phyloP scores from a whole-genome alignment of 2,329 filamentous ascomycete species.

The Neonectria punicea region DNA sequence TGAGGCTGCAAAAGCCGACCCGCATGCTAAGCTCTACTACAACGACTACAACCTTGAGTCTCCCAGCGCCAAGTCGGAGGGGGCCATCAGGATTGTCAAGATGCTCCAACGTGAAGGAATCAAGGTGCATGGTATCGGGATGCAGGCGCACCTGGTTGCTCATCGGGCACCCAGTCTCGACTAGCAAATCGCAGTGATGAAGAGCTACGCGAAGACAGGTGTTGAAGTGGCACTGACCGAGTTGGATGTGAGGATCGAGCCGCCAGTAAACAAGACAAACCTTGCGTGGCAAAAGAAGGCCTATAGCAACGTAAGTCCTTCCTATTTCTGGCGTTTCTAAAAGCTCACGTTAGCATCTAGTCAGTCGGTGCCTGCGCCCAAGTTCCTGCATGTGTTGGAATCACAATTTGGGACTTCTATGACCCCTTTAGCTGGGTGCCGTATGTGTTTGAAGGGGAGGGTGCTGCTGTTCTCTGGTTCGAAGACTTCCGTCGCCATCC shows the following conservation, averaged over 20 bases:
- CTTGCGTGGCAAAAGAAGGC: constrained; percentile 10
- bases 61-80: constrained; percentile 47
- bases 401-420: constrained; percentile 13
- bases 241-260: constrained; percentile 54
- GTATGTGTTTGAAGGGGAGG: constrained; percentile 36
- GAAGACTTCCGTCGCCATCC: constrained; percentile 27
- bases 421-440: constrained; percentile 35
- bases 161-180: constrained; percentile 50
- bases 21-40: constrained; percentile 62
- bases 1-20: constrained; percentile 57
- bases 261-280: constrained; percentile 8
- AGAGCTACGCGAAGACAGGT: constrained; percentile 2
- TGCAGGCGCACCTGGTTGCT: constrained; percentile 60
- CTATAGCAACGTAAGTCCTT: background rate
- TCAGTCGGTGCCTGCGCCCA: constrained; percentile 9
- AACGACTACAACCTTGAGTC: constrained; percentile 64
- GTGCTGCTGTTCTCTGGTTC: constrained; percentile 30
- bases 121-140: constrained; percentile 62
- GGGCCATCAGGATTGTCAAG: constrained; percentile 47
- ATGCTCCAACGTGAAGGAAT: constrained; percentile 48
- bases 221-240: constrained; percentile 60
- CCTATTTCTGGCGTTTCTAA: background rate
- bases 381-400: constrained; percentile 1
- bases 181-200: background rate
- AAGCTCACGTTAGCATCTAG: background rate